Evolutionary conservation across 495 filamentous ascomycete genomes (phyloP).

Genomic region (Penicillium psychrofluorescens): DNA sequence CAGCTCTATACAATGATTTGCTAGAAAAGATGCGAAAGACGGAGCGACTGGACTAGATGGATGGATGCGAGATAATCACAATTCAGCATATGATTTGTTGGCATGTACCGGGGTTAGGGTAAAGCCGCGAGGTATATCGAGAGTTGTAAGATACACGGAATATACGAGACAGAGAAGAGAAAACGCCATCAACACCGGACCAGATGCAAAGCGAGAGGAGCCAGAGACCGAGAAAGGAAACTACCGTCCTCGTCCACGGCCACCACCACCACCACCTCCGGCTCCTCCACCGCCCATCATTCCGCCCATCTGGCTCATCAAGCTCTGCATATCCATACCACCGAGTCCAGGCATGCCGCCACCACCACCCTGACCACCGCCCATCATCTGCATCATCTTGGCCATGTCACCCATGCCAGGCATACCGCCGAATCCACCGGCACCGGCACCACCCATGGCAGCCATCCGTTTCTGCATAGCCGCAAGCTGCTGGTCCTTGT

Average conservation of each 20-base stretch:
- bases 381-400: conserved; percentile 74
- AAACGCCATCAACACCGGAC: conserved; percentile 23
- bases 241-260: conserved; percentile 34
- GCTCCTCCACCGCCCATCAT: conserved; percentile 55
- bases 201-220: conserved; percentile 20
- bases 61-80: no score
- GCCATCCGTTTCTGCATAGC: conserved; percentile 95
- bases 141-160: conserved; percentile 4
- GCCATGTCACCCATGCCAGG: conserved; percentile 64
- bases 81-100: no score
- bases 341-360: conserved; percentile 47
- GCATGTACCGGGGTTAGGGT: no score
- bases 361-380: conserved; percentile 34
- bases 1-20: conserved; percentile 4
- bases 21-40: conserved; percentile 3
- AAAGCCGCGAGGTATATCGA: neutral
- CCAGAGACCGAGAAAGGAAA: conserved; percentile 3
- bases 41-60: conserved; percentile 11
- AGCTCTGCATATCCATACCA: conserved; percentile 73
- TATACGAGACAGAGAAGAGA: conserved; percentile 6
- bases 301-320: conserved; percentile 78
- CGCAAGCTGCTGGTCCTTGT: conserved; percentile 88
- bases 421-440: conserved; percentile 36
- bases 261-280: conserved; percentile 34
- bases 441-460: conserved; percentile 71